Conservation (phyloP, 2,329 filamentous ascomycete species). For the Colletotrichum brevisporum region DNA sequence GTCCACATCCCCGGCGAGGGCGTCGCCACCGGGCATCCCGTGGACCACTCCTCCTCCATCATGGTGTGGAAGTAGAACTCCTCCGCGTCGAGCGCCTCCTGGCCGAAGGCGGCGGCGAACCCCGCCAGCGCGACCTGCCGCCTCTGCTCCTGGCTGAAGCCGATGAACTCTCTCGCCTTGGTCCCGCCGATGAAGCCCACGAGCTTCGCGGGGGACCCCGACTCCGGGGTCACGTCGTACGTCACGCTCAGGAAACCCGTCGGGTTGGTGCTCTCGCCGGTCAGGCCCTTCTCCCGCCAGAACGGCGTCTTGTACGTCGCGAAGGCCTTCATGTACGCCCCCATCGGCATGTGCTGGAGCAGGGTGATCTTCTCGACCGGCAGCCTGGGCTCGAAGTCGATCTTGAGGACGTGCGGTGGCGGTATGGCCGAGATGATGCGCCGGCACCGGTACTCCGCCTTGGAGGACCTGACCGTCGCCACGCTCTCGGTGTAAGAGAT, state of each 20-base stretch:
- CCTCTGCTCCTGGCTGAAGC: conserved; percentile 33
- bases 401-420: conserved; percentile 33
- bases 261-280: conserved; percentile 35
- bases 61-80: conserved; percentile 38
- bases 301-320: conserved; percentile 39
- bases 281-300: conserved; percentile 38
- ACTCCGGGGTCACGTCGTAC: conserved; percentile 29
- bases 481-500: conserved; percentile 28
- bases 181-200: conserved; percentile 37
- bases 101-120: conserved; percentile 38
- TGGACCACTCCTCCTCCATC: conserved; percentile 39
- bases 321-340: conserved; percentile 34
- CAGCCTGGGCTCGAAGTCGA: conserved; percentile 37
- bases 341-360: conserved; percentile 39
- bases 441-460: conserved; percentile 9
- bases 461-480: conserved; percentile 21
- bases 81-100: conserved; percentile 40
- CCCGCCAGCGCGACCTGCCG: conserved; percentile 37
- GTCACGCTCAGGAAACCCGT: conserved; percentile 28
- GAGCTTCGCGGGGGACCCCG: conserved; percentile 28
- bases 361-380: conserved; percentile 33
- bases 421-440: conserved; percentile 38
- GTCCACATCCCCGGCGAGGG: conserved; percentile 40
- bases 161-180: conserved; percentile 34
- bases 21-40: conserved; percentile 35